These are phyloP conservation scores for Eutypa lata DNA, from an alignment of 2,329 filamentous ascomycete genomes.

Conservation along the genomic window DNA sequence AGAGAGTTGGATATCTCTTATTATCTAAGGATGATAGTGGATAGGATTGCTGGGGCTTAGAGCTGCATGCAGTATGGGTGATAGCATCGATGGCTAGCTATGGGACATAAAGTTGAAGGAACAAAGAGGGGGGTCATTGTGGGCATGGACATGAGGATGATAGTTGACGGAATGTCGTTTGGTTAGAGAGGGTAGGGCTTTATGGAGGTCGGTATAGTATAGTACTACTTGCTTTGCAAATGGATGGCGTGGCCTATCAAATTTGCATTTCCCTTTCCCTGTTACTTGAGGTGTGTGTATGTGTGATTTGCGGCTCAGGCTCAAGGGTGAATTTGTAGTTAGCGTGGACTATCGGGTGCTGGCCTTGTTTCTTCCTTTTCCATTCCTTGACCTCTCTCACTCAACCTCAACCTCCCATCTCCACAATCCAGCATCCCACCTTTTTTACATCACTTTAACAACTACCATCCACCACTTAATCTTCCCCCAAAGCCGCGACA, in stretches of 20 bases:
- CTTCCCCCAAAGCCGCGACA: constrained; percentile 8
- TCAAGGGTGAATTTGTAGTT: constrained; percentile 24
- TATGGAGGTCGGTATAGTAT: background rate
- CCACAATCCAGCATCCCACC: constrained; percentile 10
- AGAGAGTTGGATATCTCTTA: background rate
- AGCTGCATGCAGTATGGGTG: background rate
- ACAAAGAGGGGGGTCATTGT: background rate
- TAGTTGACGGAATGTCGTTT: background rate
- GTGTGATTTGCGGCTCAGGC: constrained; percentile 28
- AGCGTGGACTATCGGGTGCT: constrained; percentile 30
- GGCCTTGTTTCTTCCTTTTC: constrained; percentile 17
- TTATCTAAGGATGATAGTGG: background rate
- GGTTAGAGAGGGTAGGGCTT: background rate
- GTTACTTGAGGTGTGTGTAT: constrained; percentile 1
- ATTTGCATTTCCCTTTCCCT: constrained; percentile 20
- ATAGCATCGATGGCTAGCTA: background rate
- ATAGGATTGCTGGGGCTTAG: background rate
- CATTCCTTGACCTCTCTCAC: constrained; percentile 21
- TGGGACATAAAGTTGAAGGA: background rate
- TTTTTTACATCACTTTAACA: constrained; percentile 6
- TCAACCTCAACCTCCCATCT: constrained; percentile 20
- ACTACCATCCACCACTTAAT: constrained; percentile 3
- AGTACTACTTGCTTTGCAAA: constrained; percentile 15
- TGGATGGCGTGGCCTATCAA: constrained; percentile 26
- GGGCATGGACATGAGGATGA: background rate